Evolutionary conservation across 371 early-diverging fungal species (phyloP), one percentile per base, ranked within the genome.

Genomic region (Syncephalastrum sp.): DNA sequence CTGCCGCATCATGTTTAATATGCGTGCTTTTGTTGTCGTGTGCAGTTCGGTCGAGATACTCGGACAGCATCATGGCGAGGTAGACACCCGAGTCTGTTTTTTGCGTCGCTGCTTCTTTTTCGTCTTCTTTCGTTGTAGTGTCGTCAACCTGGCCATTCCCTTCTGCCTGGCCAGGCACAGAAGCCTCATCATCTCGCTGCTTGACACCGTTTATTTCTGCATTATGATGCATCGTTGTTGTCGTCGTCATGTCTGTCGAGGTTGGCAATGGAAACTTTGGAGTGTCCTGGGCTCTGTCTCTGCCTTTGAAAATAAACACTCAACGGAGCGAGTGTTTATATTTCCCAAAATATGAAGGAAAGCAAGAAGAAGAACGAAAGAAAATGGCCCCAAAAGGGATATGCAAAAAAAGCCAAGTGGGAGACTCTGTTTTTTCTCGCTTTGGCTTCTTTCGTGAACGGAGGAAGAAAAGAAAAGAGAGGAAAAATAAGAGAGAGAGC

Each of bases 11-110:
- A 33, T 8, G 5, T 10, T 12, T 12, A 33, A 33, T 10, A 33
- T 8, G 38, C 6, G 38, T 10, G 38, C 10, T 21, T 27, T 27
- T 46, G 46, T 43, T 41, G 27, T 27, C 23, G 16, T 23, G 53
- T 19, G 54, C 57, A 8, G 53, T 47, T 21, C 44, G 57, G 24
- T 63, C 58, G n/a, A 63, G 33, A 24, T 63, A 57, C 15, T 63
- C 54, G 16, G 63, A 63, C 19, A 63, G 54, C 53, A 63, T 57
- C 54, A 54, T 54, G 16, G 63, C 58, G 45, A 63, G 48, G 19
- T 54, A 57, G 19, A 63, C 50, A 17, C 63, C 63, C 48, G 63
- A 57, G 45, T 63, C 63, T n/a, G 58, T 49, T 49, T 63, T 57
- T 27, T 56, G 52, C 24, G 48, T 51, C 14, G 23, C 15, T 23